Evolutionary conservation across 2,329 filamentous ascomycete species (phyloP), one percentile per base, ranked within the genome.

Genomic region (Dactylella cylindrospora): DNA sequence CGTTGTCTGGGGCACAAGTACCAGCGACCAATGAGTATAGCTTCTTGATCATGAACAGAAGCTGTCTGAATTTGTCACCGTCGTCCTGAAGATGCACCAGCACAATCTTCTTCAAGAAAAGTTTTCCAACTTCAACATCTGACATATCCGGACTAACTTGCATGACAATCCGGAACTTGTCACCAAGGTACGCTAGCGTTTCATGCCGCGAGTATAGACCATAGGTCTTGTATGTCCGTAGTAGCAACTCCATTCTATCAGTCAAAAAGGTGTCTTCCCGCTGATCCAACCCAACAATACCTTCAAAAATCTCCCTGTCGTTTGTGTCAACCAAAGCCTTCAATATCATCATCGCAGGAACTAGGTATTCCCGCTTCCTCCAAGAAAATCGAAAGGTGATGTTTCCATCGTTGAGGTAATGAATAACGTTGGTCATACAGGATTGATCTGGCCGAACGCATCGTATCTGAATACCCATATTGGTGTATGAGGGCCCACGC

Each of bases 311-410:
- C 71, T 96, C 90, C 54, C 89, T 83, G 71, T 98, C 93, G 71
- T 95, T 98, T 12, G 93, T 98, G 73, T 98, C 91, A 1, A 93
- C 81, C 43, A 98, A 77, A 1, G 93, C 91, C 76, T 97, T 98
- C 66, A 98, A 76, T 26, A 98, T 84, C 91, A 98, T 97, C 80
- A 96, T 84, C 64, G 90, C 87, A 0, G 93, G 93, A 2, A 98
- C 81, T n/a, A 98, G 81, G 70, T 89, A 98, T 74, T 98, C 93
- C 68, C 90, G 89, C 75, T 98, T 98, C 67, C 90, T 81, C 91
- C 91, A 98, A 5, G 91, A 96, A 74, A 98, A 98, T 53, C 93
- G 82, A 75, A 98, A 95, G 0, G 89, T 97, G 69, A 97, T 84
- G 73, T 96, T 97, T 66, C 93, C 93, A 72, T 98, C 93, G 69